Percentiles rank a stretch among this genome's conserved stretches.
phyloP scores from a whole-genome alignment of 2,329 filamentous ascomycete species.

The Penicillium digitatum region DNA sequence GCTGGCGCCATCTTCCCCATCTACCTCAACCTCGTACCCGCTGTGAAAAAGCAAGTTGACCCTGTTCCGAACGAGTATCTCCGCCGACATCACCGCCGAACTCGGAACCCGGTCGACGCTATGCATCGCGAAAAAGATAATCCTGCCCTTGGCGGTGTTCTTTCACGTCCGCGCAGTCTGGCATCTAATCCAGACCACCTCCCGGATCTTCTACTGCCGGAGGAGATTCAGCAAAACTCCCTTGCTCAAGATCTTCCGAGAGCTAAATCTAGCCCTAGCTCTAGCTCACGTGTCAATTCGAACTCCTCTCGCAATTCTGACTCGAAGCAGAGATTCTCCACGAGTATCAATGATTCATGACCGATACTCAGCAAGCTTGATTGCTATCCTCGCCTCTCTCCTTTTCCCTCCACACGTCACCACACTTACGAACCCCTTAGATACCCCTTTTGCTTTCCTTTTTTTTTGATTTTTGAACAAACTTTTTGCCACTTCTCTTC shows the following conservation, averaged over 20 bases:
- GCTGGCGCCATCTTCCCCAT: conserved; percentile 52
- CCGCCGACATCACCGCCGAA: conserved; percentile 27
- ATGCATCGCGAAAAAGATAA: conserved; percentile 31
- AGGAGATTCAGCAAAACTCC: conserved; percentile 12
- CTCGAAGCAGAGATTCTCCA: background rate
- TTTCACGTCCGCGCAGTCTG: conserved; percentile 30
- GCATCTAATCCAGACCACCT: conserved; percentile 22
- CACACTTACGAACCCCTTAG: background rate
- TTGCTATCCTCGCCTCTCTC: background rate
- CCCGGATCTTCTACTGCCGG: conserved; percentile 17
- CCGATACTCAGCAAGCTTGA: background rate
- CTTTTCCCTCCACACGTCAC: background rate
- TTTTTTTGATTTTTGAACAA: background rate
- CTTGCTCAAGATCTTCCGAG: background rate
- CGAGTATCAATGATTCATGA: background rate
- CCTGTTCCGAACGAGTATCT: conserved; percentile 42
- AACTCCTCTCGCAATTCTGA: background rate
- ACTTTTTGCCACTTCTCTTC: background rate
- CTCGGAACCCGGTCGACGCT: conserved; percentile 5
- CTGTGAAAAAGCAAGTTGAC: conserved; percentile 50
- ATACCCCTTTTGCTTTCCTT: conserved; percentile 4
- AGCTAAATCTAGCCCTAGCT: conserved; percentile 2
- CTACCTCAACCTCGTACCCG: conserved; percentile 50
- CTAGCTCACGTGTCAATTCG: background rate
- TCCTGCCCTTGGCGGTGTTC: conserved; percentile 28